Evolutionary conservation across 331 rosid genomes (phyloP).

Genomic region (Telfairia occidentalis): DNA sequence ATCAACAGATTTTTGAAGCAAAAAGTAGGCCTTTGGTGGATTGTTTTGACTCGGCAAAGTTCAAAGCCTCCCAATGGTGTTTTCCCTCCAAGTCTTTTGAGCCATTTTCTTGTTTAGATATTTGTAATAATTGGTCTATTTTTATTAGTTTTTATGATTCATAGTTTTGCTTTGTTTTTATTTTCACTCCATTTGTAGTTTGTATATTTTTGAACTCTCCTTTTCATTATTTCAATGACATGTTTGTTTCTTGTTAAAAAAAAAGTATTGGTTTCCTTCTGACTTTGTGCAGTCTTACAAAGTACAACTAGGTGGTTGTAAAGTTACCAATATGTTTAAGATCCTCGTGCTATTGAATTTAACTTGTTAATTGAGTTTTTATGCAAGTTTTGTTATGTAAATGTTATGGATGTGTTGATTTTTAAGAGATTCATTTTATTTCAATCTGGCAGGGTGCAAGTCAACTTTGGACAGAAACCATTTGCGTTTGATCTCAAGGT

Average conservation of each 20-base stretch:
- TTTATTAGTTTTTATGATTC: too few relatives aligned
- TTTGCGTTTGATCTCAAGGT: conserved; percentile 87
- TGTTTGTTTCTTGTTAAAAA: neutral
- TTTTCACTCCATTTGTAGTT: too few relatives aligned
- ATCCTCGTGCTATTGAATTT: neutral
- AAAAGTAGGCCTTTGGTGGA: too few relatives aligned
- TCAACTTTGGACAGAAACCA: conserved; percentile 90
- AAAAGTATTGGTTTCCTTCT: neutral
- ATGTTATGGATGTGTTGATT: conserved; percentile 16
- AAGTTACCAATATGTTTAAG: neutral
- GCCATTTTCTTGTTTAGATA: too few relatives aligned
- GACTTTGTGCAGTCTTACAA: neutral
- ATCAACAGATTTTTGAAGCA: too few relatives aligned
- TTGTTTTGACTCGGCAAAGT: too few relatives aligned
- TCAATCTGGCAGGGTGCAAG: conserved; percentile 69
- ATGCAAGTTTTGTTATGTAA: neutral
- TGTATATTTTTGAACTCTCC: neutral
- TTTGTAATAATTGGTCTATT: too few relatives aligned
- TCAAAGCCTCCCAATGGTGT: too few relatives aligned
- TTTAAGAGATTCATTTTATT: conserved; percentile 25
- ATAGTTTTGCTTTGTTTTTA: too few relatives aligned
- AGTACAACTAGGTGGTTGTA: neutral
- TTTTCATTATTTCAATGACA: too few relatives aligned
- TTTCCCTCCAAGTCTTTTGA: too few relatives aligned
- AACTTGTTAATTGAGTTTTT: neutral